These are phyloP conservation scores for Barnettozyma pratensis DNA, from an alignment of 805 yeast genomes.

Conservation along the genomic window DNA sequence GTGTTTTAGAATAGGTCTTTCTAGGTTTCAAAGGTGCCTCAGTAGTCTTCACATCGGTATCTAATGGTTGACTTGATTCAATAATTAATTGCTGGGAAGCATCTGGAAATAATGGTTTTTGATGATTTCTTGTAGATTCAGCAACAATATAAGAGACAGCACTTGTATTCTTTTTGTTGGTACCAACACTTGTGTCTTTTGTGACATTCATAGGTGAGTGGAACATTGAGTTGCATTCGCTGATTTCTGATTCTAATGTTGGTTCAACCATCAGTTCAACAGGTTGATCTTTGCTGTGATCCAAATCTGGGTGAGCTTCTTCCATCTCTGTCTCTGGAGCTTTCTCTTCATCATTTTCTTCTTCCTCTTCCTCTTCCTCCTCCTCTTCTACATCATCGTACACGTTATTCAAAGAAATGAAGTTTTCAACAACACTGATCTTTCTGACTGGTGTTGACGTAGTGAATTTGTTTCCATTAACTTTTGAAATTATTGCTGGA, in stretches of 20 bases:
- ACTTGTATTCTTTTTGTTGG: conserved; percentile 10
- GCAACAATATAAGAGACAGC: conserved; percentile 15
- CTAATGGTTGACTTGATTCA: conserved; percentile 3
- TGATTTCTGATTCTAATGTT: conserved; percentile 3
- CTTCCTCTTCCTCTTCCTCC: conserved; percentile 2
- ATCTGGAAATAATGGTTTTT: not conserved
- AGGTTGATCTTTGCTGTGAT: too few species aligned
- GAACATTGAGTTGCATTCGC: conserved; percentile 13
- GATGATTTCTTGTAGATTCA: conserved; percentile 12
- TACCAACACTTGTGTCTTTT: conserved; percentile 17
- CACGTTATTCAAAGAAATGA: conserved; percentile 20
- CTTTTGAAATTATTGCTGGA: too few species aligned
- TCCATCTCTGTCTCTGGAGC: too few species aligned
- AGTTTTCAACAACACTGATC: conserved; percentile 28
- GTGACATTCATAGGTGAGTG: conserved; percentile 16
- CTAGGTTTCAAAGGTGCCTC: too few species aligned
- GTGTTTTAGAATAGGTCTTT: not conserved
- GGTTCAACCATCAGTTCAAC: not conserved
- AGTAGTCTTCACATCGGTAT: too few species aligned
- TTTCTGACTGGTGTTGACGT: conserved; percentile 19
- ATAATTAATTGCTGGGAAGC: conserved; percentile 5
- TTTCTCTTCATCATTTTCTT: conserved; percentile 10
- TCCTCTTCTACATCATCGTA: conserved; percentile 4
- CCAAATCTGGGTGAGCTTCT: too few species aligned
- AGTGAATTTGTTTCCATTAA: too few species aligned